Evolutionary conservation across 345 rosid species (phyloP), one percentile per base, ranked within the genome.

Genomic region (Clausena lansium): DNA sequence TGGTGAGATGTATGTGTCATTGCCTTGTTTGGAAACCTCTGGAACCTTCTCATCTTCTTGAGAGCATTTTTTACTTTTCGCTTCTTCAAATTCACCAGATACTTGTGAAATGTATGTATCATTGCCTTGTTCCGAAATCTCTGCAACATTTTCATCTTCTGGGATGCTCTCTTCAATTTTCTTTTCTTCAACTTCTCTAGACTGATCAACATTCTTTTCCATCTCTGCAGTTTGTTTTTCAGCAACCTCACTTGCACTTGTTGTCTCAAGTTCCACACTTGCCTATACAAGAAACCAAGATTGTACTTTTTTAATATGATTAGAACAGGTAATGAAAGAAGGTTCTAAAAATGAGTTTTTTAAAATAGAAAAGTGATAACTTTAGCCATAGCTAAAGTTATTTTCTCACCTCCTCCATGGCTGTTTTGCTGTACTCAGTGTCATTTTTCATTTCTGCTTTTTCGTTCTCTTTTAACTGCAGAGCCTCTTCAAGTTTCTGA

Each of bases 261-360:
- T 60, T 60, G 58, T 35, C 33, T 77, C 78, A 24, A 35, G 71
- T 52, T 85, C 86, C 76, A 81, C 85, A 35, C 2, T 9, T 66
- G 27, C 81, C 88, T 87, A 80, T 28, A 50, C 15, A 67, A 75
- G 65, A 73, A 74, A 77, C 39, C 73, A 38, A 70, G 47, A 38
- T 71, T 77, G 27, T 52, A 60, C 10, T 9, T 62, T 2, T 74
- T 52, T 79, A 32, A 28, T 70, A 47, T 73, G 33, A 63, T 35
- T 47, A 19, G 52, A 32, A 70, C 60, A 74, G 25, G 28, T 74
- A 45, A 41, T 74, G 25, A 74, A 62, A 71, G 36, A 45, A 22
- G 9, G 33, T 32, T 41, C 4, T 24, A 45, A 73, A 59, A 7
- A 35, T 11, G 22, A 13, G 22, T 58, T n/a, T 58, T 35, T 35